Base-by-base conservation (phyloP, 2,329 filamentous ascomycete genomes). In the Thelonectria discophora region DNA sequence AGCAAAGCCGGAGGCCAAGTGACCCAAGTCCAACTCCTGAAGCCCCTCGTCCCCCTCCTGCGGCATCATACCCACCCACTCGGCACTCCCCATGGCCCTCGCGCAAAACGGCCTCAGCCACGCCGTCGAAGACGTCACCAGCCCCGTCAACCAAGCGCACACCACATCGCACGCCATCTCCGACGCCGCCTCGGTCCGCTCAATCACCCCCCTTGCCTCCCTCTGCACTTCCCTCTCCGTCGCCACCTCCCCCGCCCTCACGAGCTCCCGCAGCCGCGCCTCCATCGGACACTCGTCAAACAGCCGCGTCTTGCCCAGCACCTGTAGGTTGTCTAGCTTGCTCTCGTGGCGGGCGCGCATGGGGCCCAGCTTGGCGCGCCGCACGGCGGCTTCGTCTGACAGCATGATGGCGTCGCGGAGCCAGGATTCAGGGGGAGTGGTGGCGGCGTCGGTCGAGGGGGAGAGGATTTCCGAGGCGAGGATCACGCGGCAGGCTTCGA, bases 271-370 rank as follows among this genome's bases (percentile, higher is more conserved):
- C 0, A 75, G 20, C 1, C 67, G 66, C 3, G 48, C n/a, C 34
- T 75, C 73, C 0, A 75, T 65, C 8, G 69, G 67, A 10, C 73
- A 75, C 0, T 62, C 60, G 13, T 74, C 70, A 15, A 74, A 75
- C 0, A 73, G 68, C 0, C 66, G 60, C 0, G 55, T 52, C 34
- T 75, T 75, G 0, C 73, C 72, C 24, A 57, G 39, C 7, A 57
- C 54, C 42, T 59, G 9, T 60, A 61, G 3, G 63, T 66, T 7
- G 15, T 57, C 54, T 3, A 72, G 54, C 0, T 71, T 57, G 0
- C 68, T 58, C 47, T 69, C 70, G 0, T 58, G 57, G 7, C 69
- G 49, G 10, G 69, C 68, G 1, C 70, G 65, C 50, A 75, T 67
- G 0, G 72, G 72, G 1, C 64, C 60, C 13, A 75, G 60, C 1